phyloP scores from a whole-genome alignment of 257 asterid species.

The Nicotiana attenuata region DNA sequence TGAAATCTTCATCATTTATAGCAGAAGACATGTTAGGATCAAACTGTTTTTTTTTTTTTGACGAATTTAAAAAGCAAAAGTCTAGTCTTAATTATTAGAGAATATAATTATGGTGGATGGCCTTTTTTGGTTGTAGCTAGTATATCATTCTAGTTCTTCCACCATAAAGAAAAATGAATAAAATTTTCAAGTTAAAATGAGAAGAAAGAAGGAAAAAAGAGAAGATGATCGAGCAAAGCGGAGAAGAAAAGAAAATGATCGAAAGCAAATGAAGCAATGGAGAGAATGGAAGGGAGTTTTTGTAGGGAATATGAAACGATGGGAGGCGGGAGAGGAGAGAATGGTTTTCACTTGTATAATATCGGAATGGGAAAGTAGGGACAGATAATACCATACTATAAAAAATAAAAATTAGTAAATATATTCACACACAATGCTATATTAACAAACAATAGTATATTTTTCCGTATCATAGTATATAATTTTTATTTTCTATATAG shows the following conservation, averaged over 20 bases:
- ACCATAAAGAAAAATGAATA: conserved; percentile 8
- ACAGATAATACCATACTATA: no score
- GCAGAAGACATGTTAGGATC: conserved; percentile 27
- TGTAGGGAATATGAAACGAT: conserved; percentile 19
- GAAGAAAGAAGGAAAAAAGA: not conserved
- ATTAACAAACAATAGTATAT: no score
- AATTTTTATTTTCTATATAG: no score
- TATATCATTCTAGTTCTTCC: not conserved
- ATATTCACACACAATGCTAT: no score
- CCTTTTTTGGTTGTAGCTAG: not conserved
- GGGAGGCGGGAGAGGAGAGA: conserved; percentile 8
- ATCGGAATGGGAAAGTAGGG: not conserved
- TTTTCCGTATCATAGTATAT: no score
- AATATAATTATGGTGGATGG: not conserved
- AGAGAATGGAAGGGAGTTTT: conserved; percentile 24
- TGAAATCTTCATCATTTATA: conserved; percentile 21
- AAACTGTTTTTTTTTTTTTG: conserved; percentile 6
- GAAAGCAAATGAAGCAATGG: conserved; percentile 2
- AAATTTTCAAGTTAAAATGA: not conserved
- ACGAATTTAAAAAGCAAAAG: not conserved
- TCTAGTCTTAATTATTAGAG: not conserved
- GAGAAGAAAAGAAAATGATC: not conserved
- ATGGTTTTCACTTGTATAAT: not conserved
- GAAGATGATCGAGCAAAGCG: not conserved
- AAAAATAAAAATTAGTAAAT: no score